Base-by-base conservation (phyloP, 768 basidiomycete species). In the Xerocomellus intermedius region DNA sequence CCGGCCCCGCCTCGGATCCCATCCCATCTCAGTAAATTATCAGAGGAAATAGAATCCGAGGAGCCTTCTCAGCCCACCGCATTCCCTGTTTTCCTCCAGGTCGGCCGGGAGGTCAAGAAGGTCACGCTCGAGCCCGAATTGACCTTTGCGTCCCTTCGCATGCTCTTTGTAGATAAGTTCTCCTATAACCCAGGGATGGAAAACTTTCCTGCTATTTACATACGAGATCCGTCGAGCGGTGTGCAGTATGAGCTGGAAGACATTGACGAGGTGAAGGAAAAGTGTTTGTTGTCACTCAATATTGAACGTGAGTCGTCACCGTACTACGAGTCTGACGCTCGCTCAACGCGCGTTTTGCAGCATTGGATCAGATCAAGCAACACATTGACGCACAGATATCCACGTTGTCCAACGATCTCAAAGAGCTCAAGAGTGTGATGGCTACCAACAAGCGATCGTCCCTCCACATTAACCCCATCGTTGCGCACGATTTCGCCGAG, bases 361-460 rank as follows among this genome's bases (percentile, higher is more conserved):
- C 94, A 22, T 85, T 98, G 51, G 95, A 99, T 72, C 96, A 98
- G 69, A 96, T 99, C 71, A 98, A 96, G 69, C 94, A 98, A 66
- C 96, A 99, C 68, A 95, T 99, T 61, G 96, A 99, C 65, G 65
- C 84, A 2, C 94, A 96, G 64, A 95, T 99, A 57, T 85, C 90
- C 0, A 76, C 76, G 0, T 76, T 99, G 17, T 85, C 91, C 30
- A 87, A 88, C 59, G 94, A 98, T 55, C 82, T 98, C 72, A 93
- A 94, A 61, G 95, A 98, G 39, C 81, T 98, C 62, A 87, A 85
- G 64, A 75, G 78, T 3, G 77, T 80, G 3, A 84, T 98, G 36
- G 68, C 78, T 24, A 78, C 72, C 51, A 79, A 74, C 57, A 77
- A 81, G 26, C 80, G 87, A 49, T 73, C 81, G 8, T 82, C 86